Evolutionary conservation across 148 eudicot species (phyloP), one percentile per base, ranked within the genome.

Genomic region (Rhododendron vialii): DNA sequence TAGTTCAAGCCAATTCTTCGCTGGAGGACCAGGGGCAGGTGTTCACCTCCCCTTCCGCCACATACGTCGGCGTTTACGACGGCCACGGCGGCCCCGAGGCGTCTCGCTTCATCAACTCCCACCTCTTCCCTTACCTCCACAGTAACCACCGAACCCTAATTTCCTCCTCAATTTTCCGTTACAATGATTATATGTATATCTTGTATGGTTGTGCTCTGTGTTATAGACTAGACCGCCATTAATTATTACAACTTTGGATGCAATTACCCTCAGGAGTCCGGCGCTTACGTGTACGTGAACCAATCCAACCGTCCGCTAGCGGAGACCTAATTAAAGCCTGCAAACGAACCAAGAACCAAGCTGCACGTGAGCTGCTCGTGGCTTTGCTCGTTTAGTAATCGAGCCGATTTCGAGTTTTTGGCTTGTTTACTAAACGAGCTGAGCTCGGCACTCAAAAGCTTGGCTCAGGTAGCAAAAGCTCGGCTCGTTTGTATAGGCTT

Each of bases 1-100:
- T 93, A 26, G 96, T 93, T 59, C 96, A 94, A 26, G 96, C 95
- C 1, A 94, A 94, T 91, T 92, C 93, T 14, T 89, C 83, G 7
- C 89, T 94, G 35, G 96, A 94, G 86, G 96, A 94, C 86, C 96
- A 94, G 83, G 89, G 83, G 65, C 96, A 94, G 76, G 96, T 94
- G 5, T 91, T 89, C 41, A 90, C 95, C 53, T 92, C 93, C 75
- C 92, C 96, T 33, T 90, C 90, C 55, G 92, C 93, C 43, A 94
- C 95, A 79, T 92, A 84, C 81, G 93, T 94, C 41, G 96, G 96
- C 73, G 92, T 94, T 76, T 94, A 92, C 83, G 96, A 94, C 83
- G 96, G 96, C 43, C 96, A 94, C 87, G 96, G 96, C 65, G 96
- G 96, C 26, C 94, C 95, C 75, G 91, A 94, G 77, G 95, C 96